These are phyloP conservation scores for Cyclostephanos tholiformis DNA, from an alignment of 108 stramenopile genomes.

Conservation along the genomic window DNA sequence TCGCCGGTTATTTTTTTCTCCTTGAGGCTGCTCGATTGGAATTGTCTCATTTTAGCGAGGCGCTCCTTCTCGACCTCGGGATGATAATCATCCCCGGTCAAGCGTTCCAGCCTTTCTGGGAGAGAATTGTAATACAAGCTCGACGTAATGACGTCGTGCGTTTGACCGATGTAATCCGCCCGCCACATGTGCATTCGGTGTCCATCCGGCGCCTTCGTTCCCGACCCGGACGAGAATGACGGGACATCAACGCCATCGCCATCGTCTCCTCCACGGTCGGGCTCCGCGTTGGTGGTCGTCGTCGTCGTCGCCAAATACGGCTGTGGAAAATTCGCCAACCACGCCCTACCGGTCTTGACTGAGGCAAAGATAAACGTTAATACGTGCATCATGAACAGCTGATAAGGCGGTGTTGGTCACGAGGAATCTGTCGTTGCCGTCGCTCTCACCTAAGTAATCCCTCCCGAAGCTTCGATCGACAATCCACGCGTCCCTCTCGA, in stretches of 20 bases:
- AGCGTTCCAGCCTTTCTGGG: conserved; percentile 20
- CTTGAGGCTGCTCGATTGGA: conserved; percentile 25
- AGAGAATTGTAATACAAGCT: conserved; percentile 33
- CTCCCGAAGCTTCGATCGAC: conserved; percentile 64
- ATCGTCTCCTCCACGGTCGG: background rate
- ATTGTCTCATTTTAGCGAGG: conserved; percentile 17
- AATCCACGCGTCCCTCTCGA: conserved; percentile 62
- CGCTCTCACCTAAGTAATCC: conserved; percentile 75
- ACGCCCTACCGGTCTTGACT: conserved; percentile 59
- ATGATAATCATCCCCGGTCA: conserved; percentile 33
- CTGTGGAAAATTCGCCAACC: conserved; percentile 81
- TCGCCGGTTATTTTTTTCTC: background rate
- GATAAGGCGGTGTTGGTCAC: no score
- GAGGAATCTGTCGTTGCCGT: no score
- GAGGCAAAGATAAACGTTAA: no score
- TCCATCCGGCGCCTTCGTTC: background rate
- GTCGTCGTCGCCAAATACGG: conserved; percentile 26
- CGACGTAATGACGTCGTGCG: conserved; percentile 43
- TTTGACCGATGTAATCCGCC: conserved; percentile 73
- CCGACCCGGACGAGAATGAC: background rate
- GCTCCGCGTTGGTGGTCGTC: background rate
- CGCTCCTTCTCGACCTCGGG: conserved; percentile 29
- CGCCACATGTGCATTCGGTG: conserved; percentile 66
- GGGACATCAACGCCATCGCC: background rate
- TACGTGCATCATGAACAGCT: no score